Percentiles rank a stretch among this genome's conserved stretches.
Evolutionary conservation across 164 flowering plant genomes (phyloP).

Genomic region (Chimonanthus salicifolius): DNA sequence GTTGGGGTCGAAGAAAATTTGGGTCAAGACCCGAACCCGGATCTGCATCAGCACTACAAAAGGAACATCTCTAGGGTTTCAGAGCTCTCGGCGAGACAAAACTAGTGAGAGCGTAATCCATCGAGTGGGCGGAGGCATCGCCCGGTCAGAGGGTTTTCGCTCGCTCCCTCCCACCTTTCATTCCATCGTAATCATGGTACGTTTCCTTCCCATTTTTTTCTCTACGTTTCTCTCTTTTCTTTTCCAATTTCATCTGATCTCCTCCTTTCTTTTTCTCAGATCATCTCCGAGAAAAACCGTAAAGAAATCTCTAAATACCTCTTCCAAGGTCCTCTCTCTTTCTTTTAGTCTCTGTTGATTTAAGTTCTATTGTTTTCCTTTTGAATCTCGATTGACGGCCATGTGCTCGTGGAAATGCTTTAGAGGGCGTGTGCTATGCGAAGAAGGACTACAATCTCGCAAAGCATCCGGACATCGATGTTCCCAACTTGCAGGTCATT

Average conservation of each 20-base stretch:
- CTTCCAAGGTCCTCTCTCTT: slow-evolving; percentile 38
- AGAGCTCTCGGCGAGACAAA: neutral
- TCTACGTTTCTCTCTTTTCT: neutral
- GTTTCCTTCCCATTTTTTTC: neutral
- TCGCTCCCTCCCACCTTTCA: neutral
- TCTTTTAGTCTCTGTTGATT: neutral
- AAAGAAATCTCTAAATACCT: slow-evolving; percentile 56
- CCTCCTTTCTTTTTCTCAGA: slow-evolving; percentile 20
- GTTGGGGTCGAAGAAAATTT: too few species aligned
- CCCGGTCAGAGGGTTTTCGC: neutral
- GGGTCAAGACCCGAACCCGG: too few species aligned
- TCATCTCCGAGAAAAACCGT: slow-evolving; percentile 56
- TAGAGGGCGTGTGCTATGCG: slow-evolving; percentile 44
- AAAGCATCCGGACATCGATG: slow-evolving; percentile 49
- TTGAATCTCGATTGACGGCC: neutral
- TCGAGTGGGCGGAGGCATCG: neutral
- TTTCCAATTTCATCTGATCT: neutral
- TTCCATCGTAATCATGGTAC: neutral
- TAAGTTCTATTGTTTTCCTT: neutral
- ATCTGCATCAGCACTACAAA: neutral
- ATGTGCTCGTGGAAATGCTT: neutral
- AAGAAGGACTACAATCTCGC: slow-evolving; percentile 46
- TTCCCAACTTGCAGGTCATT: slow-evolving; percentile 46
- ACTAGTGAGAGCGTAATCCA: neutral
- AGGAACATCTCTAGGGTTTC: neutral